phyloP scores from a whole-genome alignment of 1,284 basidiomycete genomes.

The Fistulinella staudtii region DNA sequence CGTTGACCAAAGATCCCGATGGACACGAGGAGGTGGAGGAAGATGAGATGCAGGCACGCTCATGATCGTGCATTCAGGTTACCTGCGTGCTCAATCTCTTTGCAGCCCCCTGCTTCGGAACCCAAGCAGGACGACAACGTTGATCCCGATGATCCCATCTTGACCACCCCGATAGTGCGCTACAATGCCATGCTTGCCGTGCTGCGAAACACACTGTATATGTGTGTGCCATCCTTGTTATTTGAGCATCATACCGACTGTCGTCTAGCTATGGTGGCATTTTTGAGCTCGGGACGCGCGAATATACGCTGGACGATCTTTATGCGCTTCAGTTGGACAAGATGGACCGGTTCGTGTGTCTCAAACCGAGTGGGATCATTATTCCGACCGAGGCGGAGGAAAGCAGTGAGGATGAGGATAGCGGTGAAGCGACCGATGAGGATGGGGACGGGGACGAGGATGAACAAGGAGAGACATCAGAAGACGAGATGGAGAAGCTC shows the following conservation, averaged over 20 bases:
- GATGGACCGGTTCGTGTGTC: conserved; percentile 69
- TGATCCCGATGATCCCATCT: conserved; percentile 69
- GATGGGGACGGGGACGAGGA: conserved; percentile 18
- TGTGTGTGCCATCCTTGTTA: conserved; percentile 44
- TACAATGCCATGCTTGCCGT: conserved; percentile 93
- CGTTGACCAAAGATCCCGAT: neutral
- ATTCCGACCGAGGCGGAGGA: conserved; percentile 61
- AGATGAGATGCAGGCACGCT: conserved; percentile 25
- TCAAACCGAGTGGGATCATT: conserved; percentile 61
- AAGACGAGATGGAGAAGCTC: conserved; percentile 12
- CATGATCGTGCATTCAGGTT: neutral
- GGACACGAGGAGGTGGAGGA: conserved; percentile 32
- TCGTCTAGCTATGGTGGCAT: conserved; percentile 78
- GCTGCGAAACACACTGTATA: conserved; percentile 80
- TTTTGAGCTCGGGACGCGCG: conserved; percentile 72
- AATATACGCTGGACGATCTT: conserved; percentile 87
- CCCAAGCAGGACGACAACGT: conserved; percentile 28
- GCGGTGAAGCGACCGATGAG: conserved; percentile 39
- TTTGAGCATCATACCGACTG: neutral
- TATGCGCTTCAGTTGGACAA: conserved; percentile 76
- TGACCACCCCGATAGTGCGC: conserved; percentile 70
- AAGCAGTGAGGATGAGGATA: conserved; percentile 58
- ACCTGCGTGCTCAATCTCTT: conserved; percentile 3
- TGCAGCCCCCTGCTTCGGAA: neutral
- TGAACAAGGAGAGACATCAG: neutral